A percentile compares a stretch with the other conserved stretches of the same genome.
phyloP scores from a whole-genome alignment of 805 yeast genomes.

The Candida tallmaniae region DNA sequence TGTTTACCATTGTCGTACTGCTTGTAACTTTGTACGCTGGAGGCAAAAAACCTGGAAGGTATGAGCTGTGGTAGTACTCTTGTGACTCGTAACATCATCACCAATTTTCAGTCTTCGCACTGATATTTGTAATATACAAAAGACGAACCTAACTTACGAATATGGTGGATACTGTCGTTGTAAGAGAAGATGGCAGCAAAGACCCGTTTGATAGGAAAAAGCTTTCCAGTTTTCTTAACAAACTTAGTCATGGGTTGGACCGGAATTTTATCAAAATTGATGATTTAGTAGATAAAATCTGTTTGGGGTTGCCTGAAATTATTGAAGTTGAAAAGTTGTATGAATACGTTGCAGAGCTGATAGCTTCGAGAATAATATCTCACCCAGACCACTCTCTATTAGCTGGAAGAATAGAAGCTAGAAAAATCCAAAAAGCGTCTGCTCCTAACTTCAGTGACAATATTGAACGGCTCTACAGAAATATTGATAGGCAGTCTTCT shows the following conservation, averaged over 20 bases:
- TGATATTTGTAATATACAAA: no score
- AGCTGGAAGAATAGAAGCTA: conserved; percentile 35
- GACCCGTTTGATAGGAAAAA: conserved; percentile 7
- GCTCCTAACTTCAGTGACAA: conserved; percentile 21
- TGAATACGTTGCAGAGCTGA: conserved; percentile 27
- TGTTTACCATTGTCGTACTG: no score
- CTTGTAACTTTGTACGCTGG: no score
- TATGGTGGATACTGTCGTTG: not conserved
- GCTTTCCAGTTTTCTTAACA: conserved; percentile 9
- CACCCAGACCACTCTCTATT: conserved; percentile 34
- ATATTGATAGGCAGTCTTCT: conserved; percentile 31
- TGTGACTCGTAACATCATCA: no score
- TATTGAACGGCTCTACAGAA: conserved; percentile 15
- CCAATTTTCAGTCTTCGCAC: no score
- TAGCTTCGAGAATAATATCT: conserved; percentile 28
- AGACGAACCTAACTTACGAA: no score
- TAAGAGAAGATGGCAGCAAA: conserved; percentile 7
- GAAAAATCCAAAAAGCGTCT: conserved; percentile 19
- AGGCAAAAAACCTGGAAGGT: no score
- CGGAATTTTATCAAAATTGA: conserved; percentile 12
- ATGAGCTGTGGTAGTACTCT: no score
- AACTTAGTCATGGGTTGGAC: conserved; percentile 14
- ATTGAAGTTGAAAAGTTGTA: conserved; percentile 18
- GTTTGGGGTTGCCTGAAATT: conserved; percentile 16
- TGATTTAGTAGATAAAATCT: conserved; percentile 13